Evolutionary conservation across 306 rosid genomes (phyloP).

Genomic region (Corylus heterophylla): DNA sequence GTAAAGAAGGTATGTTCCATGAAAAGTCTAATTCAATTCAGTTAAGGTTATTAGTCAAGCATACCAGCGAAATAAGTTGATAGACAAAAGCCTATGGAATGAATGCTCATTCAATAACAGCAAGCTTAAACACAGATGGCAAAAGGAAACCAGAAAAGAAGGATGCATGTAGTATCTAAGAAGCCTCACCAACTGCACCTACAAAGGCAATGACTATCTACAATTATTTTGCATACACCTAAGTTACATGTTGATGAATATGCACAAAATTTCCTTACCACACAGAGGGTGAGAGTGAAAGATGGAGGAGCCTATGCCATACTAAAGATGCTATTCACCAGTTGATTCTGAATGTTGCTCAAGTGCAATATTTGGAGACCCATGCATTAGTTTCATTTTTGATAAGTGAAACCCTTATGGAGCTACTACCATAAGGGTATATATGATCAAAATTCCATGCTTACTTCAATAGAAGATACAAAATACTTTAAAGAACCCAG

Average conservation of each 20-base stretch:
- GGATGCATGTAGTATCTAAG: not conserved
- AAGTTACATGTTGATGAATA: conserved; percentile 5
- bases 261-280: not conserved
- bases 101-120: not conserved
- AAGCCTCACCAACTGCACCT: not conserved
- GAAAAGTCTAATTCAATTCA: not conserved
- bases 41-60: not conserved
- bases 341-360: not conserved
- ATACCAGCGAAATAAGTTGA: not conserved
- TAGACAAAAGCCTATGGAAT: not conserved
- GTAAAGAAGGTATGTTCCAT: not conserved
- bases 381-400: too few species aligned
- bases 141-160: not conserved
- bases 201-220: conserved; percentile 1
- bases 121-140: not conserved
- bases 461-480: not conserved
- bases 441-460: not conserved
- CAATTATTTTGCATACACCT: not conserved
- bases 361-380: not conserved
- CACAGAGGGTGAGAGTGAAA: conserved; percentile 7
- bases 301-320: not conserved
- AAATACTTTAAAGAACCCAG: not conserved
- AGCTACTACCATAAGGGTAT: not conserved
- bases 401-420: too few species aligned
- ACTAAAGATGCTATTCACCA: not conserved